Percentiles rank a stretch among this genome's conserved stretches.
phyloP scores from a whole-genome alignment of 106 monocot species.

The Hemerocallis citrina region DNA sequence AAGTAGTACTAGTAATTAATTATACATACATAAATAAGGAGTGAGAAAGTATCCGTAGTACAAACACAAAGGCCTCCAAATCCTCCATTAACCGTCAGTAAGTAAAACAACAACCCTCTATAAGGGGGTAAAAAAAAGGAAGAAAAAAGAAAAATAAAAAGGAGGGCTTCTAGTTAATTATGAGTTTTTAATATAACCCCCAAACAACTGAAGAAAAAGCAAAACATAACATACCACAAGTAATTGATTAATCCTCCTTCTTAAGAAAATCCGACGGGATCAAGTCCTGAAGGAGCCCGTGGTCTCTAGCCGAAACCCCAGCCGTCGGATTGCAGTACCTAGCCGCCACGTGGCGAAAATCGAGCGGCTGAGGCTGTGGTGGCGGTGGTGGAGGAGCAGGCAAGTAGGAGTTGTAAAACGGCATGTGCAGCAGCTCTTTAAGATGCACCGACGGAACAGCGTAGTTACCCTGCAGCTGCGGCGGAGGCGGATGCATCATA shows the following conservation, averaged over 20 bases:
- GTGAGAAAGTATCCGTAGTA: no score
- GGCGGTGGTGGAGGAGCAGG: background rate
- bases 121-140: no score
- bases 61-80: no score
- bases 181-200: no score
- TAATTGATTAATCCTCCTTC: background rate
- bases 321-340: slow-evolving; percentile 5
- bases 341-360: background rate
- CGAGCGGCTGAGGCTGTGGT: background rate
- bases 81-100: no score
- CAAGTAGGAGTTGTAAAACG: background rate
- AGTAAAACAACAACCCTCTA: no score
- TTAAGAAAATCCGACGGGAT: slow-evolving; percentile 2
- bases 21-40: no score
- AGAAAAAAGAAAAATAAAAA: no score
- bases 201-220: no score
- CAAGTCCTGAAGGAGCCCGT: slow-evolving; percentile 22
- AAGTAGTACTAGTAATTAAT: no score
- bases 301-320: background rate
- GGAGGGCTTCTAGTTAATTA: no score
- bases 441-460: background rate
- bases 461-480: background rate
- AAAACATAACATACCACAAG: no score
- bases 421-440: background rate
- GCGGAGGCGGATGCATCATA: background rate